Conservation (phyloP, 75 land plant species). For the Larix kaempferi region DNA sequence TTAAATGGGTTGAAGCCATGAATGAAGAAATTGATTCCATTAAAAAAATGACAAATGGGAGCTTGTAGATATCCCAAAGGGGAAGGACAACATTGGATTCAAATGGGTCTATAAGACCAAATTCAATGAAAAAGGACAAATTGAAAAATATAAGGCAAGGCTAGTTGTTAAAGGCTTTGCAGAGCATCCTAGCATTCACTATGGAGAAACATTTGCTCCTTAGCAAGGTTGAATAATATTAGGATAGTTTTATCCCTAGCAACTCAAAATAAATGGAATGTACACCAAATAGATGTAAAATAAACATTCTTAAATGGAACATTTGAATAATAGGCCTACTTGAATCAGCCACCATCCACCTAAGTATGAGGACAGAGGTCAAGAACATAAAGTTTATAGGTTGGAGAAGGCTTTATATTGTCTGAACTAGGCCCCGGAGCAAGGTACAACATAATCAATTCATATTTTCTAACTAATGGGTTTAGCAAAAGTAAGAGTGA, state of each 20-base stretch:
- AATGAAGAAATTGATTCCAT: no score
- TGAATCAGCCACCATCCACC: not conserved
- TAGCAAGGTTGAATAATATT: not conserved
- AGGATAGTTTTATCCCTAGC: not conserved
- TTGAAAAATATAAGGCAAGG: not conserved
- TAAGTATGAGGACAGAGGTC: not conserved
- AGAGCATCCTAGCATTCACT: not conserved
- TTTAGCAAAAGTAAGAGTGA: not conserved
- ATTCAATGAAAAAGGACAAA: no score
- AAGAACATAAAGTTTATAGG: not conserved
- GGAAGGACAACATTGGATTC: no score
- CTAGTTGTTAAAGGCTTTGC: not conserved
- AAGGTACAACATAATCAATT: not conserved
- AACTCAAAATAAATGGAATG: not conserved
- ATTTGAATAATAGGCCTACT: not conserved
- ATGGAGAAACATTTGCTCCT: not conserved
- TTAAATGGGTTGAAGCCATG: no score
- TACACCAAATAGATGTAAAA: no score
- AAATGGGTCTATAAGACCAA: no score
- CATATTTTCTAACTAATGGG: not conserved
- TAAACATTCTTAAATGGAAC: no score
- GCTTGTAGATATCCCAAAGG: no score
- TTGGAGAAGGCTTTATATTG: constrained; percentile 10
- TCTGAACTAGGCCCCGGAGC: not conserved
- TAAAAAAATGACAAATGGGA: no score